A percentile compares a stretch with the other conserved stretches of the same genome.
Conservation (phyloP, 1,139 yeast genomes). For the Blastobotrys apis region DNA sequence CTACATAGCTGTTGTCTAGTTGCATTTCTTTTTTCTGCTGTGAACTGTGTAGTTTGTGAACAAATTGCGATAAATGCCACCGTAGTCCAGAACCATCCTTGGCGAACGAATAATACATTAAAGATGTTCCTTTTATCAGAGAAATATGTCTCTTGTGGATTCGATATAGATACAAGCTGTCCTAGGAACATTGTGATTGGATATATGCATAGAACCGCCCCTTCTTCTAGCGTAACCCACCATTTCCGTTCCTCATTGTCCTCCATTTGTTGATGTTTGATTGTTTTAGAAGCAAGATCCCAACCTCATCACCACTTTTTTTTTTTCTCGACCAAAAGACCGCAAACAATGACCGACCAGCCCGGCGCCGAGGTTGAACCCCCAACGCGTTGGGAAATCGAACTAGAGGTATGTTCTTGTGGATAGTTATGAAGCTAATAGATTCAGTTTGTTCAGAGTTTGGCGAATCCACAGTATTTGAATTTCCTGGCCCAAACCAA, state of each 20-base stretch:
- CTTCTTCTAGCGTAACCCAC: constrained; percentile 20
- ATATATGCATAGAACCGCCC: constrained; percentile 25
- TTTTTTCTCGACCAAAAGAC: too few species aligned
- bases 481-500: constrained; percentile 72
- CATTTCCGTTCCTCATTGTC: neutral
- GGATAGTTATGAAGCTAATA: constrained; percentile 37
- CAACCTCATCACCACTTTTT: neutral
- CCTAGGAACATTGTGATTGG: constrained; percentile 33
- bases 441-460: constrained; percentile 64
- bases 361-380: constrained; percentile 31
- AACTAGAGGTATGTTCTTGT: constrained; percentile 49
- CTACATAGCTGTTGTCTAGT: constrained; percentile 23
- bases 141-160: constrained; percentile 38
- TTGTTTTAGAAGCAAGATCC: neutral
- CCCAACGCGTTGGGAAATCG: constrained; percentile 79
- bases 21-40: neutral
- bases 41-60: neutral
- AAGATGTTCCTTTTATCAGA: constrained; percentile 60
- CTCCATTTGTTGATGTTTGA: neutral
- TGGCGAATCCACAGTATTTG: constrained; percentile 71
- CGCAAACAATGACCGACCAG: too few species aligned
- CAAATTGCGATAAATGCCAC: constrained; percentile 31
- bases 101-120: constrained; percentile 72
- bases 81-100: constrained; percentile 94
- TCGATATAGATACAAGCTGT: constrained; percentile 24